Evolutionary conservation across 139 green algal species (phyloP), one percentile per base, ranked within the genome.

Genomic region (Deuterostichococcus epilithicus): DNA sequence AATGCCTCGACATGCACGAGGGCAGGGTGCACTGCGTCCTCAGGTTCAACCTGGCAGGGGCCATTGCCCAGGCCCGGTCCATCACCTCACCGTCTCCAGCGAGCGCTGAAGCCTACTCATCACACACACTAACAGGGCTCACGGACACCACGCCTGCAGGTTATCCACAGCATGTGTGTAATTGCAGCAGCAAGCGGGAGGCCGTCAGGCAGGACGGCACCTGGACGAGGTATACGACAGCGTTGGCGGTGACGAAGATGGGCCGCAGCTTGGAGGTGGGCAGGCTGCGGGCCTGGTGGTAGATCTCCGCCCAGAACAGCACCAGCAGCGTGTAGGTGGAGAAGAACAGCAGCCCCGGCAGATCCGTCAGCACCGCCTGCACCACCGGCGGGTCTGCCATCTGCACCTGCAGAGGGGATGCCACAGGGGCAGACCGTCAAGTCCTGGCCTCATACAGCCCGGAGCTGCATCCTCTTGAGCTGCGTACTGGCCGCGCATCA

Each of bases 241-340:
- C 76, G 78, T 99, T 99, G 84, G 93, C 81, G 42, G 81, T 86
- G 26, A 97, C 71, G 79, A 98, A 99, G 10, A 84, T 78, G 0
- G 93, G 95, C 1, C 92, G 88, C 82, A 99, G 84, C 0, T 81
- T 82, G 22, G 76, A 78, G 2, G 88, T 96, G 23, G 95, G 90
- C 80, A 96, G 86, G 74, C 81, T 91, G 44, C 91, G 86, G 0
- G 94, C 95, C 77, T 99, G 96, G 75, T 98, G 94, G 81, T 98
- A 99, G 59, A 99, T 99, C 81, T 99, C 96, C 23, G 95, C 95
- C 94, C 94, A 99, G 76, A 99, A 99, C 30, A 99, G 89, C 52
- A 99, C 92, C 47, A 99, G 88, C 65, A 98, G 86, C 0, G 94
- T 99, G 90, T 98, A 99, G 13, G 96, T 98, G 28, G 92, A 95